Evolutionary conservation across 192 early-diverging fungal species (phyloP), one percentile per base, ranked within the genome.

Genomic region (Entrophospora sp.): DNA sequence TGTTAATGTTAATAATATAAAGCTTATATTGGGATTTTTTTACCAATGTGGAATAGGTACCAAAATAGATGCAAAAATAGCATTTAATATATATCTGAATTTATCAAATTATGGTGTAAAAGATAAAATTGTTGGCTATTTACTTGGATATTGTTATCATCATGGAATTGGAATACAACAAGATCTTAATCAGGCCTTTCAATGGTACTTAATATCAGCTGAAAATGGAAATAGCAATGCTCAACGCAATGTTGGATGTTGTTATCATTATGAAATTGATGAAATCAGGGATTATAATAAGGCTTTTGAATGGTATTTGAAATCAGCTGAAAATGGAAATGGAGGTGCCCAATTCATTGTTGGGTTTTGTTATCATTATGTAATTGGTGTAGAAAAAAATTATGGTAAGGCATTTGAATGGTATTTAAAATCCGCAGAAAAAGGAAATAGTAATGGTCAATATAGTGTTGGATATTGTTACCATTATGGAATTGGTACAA

Each of bases 291-390:
- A 88, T 68, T 79, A 81, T 25, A 67, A 51, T 10, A 71, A 75
- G 37, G 90, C 90, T 20, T 81, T 93, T 62, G 61, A 75, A 66
- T 82, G 80, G 80, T 85, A 85, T 34, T 69, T 61, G 6, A 77
- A 74, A 40, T 79, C 83, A 4, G 81, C 78, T 3, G 77, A 76
- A 27, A 73, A 82, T 46, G 78, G 79, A 6, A 87, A 90, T 61
- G 84, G 87, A 5, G 74, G 89, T n/a, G 91, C 88, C 6, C 86
- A 89, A 45, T 91, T 91, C 65, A 85, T 85, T 44, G 78, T 94
- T 12, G 91, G 90, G 16, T 87, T 87, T 65, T 77, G 89, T 56
- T 48, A 64, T 22, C 14, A 42, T 5, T 10, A 46, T 27, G 61
- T 40, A 12, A 28, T 64, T 14, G 67, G 68, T 40, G 62, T 75